phyloP scores from a whole-genome alignment of 768 basidiomycete species.

The Amanita rimosa region DNA sequence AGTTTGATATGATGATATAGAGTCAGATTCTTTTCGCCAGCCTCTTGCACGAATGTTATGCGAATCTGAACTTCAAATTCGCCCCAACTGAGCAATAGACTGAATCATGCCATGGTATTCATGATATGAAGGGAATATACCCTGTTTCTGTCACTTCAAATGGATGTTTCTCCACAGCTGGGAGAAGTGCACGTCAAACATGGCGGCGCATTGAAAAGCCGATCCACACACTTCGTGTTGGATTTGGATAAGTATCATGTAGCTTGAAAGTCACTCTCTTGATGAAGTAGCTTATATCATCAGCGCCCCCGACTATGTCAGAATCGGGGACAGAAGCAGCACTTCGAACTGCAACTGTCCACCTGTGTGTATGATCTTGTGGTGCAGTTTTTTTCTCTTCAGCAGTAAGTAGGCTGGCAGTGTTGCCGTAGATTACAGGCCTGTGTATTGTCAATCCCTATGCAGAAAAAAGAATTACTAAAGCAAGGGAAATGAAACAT shows the following conservation, averaged over 20 bases:
- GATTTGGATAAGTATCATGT: slow-evolving; percentile 92
- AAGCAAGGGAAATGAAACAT: neutral
- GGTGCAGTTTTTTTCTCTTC: slow-evolving; percentile 52
- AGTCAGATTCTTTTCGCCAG: slow-evolving; percentile 81
- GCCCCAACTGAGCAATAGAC: slow-evolving; percentile 66
- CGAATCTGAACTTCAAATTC: slow-evolving; percentile 96
- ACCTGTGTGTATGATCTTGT: slow-evolving; percentile 85
- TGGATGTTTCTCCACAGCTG: slow-evolving; percentile 87
- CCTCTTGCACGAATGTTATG: slow-evolving; percentile 81
- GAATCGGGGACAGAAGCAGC: slow-evolving; percentile 66
- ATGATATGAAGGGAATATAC: slow-evolving; percentile 24
- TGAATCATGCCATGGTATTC: neutral
- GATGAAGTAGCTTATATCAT: slow-evolving; percentile 85
- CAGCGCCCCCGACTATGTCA: slow-evolving; percentile 78
- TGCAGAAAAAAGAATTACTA: neutral
- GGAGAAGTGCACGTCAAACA: slow-evolving; percentile 5
- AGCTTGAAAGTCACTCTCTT: slow-evolving; percentile 96
- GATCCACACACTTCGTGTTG: slow-evolving; percentile 66
- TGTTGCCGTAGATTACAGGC: slow-evolving; percentile 94
- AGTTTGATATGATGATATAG: slow-evolving; percentile 93
- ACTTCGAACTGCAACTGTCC: slow-evolving; percentile 93
- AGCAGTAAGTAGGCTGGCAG: slow-evolving; percentile 64
- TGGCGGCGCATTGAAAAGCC: slow-evolving; percentile 1
- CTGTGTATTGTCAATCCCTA: slow-evolving; percentile 83
- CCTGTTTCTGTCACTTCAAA: slow-evolving; percentile 96